Evolutionary conservation across 148 eudicot genomes (phyloP).

Genomic region (Vaccinium macrocarpon): DNA sequence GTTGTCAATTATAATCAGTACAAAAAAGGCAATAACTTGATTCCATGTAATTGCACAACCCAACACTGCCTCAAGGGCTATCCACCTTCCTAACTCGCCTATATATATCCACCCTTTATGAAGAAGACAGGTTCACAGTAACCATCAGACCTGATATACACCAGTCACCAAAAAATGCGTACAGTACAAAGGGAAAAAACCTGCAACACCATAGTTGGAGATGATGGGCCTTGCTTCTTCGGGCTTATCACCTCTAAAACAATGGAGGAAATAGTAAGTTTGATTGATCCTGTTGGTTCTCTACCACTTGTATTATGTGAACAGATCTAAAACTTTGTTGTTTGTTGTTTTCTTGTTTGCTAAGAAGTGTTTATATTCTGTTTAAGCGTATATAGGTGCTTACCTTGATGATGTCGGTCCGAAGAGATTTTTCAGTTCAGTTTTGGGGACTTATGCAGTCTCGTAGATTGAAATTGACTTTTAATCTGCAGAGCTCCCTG

Average conservation of each 20-base stretch:
- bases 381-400: not conserved
- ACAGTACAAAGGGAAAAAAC: not conserved
- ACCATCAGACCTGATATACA: not conserved
- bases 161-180: not conserved
- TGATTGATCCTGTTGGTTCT: not conserved
- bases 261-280: not conserved
- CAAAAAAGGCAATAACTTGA: not conserved
- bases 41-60: not conserved
- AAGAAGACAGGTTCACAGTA: not conserved
- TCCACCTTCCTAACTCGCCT: not conserved
- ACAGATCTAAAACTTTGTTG: not conserved
- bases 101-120: not conserved
- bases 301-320: not conserved
- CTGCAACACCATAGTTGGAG: not conserved
- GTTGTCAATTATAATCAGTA: not conserved
- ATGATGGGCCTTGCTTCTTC: slow-evolving; percentile 23
- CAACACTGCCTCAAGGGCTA: not conserved
- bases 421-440: not conserved
- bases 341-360: not conserved
- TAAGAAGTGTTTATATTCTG: not conserved
- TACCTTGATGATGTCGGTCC: not conserved
- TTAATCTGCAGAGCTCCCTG: not conserved
- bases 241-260: not conserved
- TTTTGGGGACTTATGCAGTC: not conserved
- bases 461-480: not conserved